Percentiles rank a stretch among this genome's conserved stretches.
phyloP scores from a whole-genome alignment of 805 yeast species.

The Lipomyces sp. region DNA sequence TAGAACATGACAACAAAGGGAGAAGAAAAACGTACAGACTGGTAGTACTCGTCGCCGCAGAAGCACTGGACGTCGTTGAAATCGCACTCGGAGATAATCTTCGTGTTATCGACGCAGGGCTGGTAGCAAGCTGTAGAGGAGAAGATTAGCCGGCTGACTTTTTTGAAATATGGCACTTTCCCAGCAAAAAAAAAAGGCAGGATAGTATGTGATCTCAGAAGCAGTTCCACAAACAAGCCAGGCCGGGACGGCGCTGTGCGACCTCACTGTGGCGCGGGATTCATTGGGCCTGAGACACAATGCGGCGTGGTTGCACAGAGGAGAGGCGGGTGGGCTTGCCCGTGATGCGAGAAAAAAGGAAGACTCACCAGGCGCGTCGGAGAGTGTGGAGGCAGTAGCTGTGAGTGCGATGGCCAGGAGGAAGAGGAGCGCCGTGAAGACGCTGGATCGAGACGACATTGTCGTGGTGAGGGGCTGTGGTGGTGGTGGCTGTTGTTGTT shows the following conservation, averaged over 20 bases:
- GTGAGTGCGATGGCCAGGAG: neutral
- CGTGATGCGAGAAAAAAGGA: no score
- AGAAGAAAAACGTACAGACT: constrained; percentile 1
- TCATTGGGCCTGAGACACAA: neutral
- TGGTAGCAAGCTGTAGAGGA: constrained; percentile 17
- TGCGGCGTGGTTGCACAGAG: neutral
- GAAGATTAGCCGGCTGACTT: no score
- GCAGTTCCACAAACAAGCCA: neutral
- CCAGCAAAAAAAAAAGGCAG: no score
- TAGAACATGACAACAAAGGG: neutral
- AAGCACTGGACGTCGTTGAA: constrained; percentile 15
- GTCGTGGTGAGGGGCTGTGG: neutral
- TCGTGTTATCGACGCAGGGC: constrained; percentile 27
- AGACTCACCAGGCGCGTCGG: no score
- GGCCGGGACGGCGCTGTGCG: neutral
- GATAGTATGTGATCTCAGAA: no score
- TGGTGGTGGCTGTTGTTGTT: no score
- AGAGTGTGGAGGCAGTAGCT: neutral
- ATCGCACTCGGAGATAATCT: constrained; percentile 23
- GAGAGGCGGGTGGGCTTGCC: neutral
- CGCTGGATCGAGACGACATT: neutral
- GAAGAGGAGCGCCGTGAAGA: neutral
- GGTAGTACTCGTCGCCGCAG: constrained; percentile 26
- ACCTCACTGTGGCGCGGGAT: neutral
- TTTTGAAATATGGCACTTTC: no score